Base-by-base conservation (phyloP, 139 green algal species). In the Micractinium conductrix region DNA sequence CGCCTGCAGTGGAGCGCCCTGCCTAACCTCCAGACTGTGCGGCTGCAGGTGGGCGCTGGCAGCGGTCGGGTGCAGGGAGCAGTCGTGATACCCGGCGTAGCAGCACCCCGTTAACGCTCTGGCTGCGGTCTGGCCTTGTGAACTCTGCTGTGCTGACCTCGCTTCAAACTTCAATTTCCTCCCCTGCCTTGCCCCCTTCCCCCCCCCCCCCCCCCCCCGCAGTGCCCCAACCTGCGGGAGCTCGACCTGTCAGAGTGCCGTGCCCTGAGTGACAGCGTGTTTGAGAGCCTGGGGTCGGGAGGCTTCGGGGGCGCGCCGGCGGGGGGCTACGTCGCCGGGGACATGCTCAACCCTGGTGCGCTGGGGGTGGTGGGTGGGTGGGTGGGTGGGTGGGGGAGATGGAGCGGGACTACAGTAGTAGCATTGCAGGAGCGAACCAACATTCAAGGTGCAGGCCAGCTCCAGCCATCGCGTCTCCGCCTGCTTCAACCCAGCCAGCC, bases 241-340 rank as follows among this genome's bases (percentile, higher is more conserved):
- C 68, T 84, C 37, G 81, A 87, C 43, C 45, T 89, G 48, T 78
- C 35, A 1, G 81, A 80, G 22, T 89, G 86, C 70, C 6, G 71
- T 30, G 9, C 30, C 14, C 80, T 89, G 62, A 44, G 22, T 2
- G 74, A 87, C 42, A 30, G 14, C n/a, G 78, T 87, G 53, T 84
- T 87, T 42, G 45, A 78, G 16, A 71, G 65, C 53, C 40, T 89
- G 43, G 76, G 86, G 21, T 22, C 63, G 30, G 35, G 44, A 12
- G 60, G 22, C 0, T 22, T 2, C 3, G 44, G 71, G 58, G 7
- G 10, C 43, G 72, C 30, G 4, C 44, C 37, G 2, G n/a, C n/a
- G n/a, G 35, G 26, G 14, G 67, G 67, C 67, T 74, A 74, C 67
- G 35, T 74, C 37, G 37, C 67, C 37, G 67, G 67, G 4, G 67